These are phyloP conservation scores for Penicillium angulare DNA, from an alignment of 495 filamentous ascomycete genomes.

Conservation along the genomic window DNA sequence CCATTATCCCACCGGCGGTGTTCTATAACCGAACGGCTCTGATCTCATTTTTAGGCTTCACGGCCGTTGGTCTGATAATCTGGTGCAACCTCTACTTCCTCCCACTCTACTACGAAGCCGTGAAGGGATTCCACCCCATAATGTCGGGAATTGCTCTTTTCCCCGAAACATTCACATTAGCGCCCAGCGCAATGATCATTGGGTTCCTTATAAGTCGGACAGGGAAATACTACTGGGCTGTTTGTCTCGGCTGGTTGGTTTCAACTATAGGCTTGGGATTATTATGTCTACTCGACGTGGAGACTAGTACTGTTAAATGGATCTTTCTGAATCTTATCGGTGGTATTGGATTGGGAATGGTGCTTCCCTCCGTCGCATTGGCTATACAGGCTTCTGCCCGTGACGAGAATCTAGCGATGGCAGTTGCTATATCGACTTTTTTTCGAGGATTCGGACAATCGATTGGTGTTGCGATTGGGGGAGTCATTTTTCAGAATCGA, in stretches of 20 bases:
- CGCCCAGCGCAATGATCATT: constrained; percentile 40
- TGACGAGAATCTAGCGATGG: constrained; percentile 32
- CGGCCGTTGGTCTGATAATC: constrained; percentile 45
- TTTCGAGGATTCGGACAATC: constrained; percentile 45
- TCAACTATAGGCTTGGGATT: constrained; percentile 40
- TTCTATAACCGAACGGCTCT: constrained; percentile 44
- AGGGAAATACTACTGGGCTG: constrained; percentile 41
- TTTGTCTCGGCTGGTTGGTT: constrained; percentile 43
- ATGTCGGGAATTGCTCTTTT: constrained; percentile 42
- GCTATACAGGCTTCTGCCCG: constrained; percentile 38
- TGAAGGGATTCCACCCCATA: constrained; percentile 43
- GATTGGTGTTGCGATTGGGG: constrained; percentile 47
- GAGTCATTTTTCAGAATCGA: constrained; percentile 29
- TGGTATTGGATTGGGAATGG: constrained; percentile 40
- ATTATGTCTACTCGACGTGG: constrained; percentile 29
- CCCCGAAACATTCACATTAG: constrained; percentile 48
- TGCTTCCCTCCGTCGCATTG: constrained; percentile 38
- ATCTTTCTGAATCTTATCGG: constrained; percentile 39
- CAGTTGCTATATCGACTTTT: constrained; percentile 42
- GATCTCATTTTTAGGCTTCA: constrained; percentile 31
- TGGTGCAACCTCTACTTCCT: constrained; percentile 46
- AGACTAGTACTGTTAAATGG: constrained; percentile 32
- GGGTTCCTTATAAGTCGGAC: constrained; percentile 38
- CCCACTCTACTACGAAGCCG: constrained; percentile 48
- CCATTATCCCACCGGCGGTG: constrained; percentile 44